Base-by-base conservation (phyloP, 805 yeast genomes). In the Hyphopichia homilentoma region DNA sequence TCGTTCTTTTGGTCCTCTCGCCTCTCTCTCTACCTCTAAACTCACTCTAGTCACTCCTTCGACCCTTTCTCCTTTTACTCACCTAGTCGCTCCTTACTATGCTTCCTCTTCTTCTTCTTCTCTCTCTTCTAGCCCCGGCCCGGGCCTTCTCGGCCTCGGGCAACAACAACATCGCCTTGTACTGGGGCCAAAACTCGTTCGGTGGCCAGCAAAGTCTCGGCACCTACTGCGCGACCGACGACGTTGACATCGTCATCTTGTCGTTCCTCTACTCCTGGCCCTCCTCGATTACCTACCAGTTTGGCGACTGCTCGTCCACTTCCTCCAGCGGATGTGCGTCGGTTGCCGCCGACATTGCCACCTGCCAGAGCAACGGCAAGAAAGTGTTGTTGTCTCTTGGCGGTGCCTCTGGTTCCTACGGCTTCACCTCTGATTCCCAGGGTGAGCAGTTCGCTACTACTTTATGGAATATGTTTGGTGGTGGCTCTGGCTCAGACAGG, bases 131-230 rank as follows among this genome's bases (percentile, higher is more conserved):
- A 6, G 19, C 30, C 25, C 16, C n/a, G 6, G 21, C 27, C 22
- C 15, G 12, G 21, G 38, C 53, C 47, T 61, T 61, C 37, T 48
- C 57, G 41, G 47, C 67, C 7, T 35, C 54, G 12, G 55, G 78
- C 21, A 66, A 71, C 29, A 50, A 66, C 20, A 82, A 84, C 40
- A 74, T 84, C 23, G 95, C 81, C 14, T 65, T 84, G 4, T 85
- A 86, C 59, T 85, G 95, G 95, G 95, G 95, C 33, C 95, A 85
- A 58, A 75, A 76, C 47, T 77, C 90, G 11, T 79, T 74, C 7
- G 47, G 51, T 3, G 28, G 45, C 28, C 79, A 75, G 45, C 59
- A 62, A 35, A 30, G 52, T 16, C 48, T 66, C 44, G 43, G 45
- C 23, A 34, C 53, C 29, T 85, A 85, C 65, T 87, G 96, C 68